These are phyloP conservation scores for Psilocybe tampanensis DNA, from an alignment of 768 basidiomycete species.

Conservation along the genomic window DNA sequence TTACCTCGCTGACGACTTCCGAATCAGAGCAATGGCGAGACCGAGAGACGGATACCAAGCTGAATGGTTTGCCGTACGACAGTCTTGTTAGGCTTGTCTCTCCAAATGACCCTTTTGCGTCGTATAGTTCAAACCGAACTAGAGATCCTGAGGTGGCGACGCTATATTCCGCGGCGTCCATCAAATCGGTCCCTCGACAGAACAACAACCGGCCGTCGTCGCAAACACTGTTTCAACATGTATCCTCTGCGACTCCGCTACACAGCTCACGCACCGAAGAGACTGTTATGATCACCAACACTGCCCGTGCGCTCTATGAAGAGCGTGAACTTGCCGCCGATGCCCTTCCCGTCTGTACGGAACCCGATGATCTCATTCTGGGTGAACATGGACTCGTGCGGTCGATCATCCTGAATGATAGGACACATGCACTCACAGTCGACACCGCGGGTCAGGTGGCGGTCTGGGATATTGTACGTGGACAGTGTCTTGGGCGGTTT, in stretches of 20 bases:
- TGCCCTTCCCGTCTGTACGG: slow-evolving; percentile 55
- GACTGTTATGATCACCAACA: slow-evolving; percentile 35
- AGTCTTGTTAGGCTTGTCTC: slow-evolving; percentile 71
- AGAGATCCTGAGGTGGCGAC: slow-evolving; percentile 83
- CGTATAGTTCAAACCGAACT: slow-evolving; percentile 39
- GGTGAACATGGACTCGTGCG: slow-evolving; percentile 86
- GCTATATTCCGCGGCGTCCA: slow-evolving; percentile 82
- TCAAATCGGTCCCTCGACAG: slow-evolving; percentile 59
- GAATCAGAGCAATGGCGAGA: slow-evolving; percentile 36
- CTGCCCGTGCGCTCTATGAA: slow-evolving; percentile 57
- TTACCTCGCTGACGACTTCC: slow-evolving; percentile 35
- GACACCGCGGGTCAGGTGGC: slow-evolving; percentile 88
- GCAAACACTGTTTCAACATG: slow-evolving; percentile 28
- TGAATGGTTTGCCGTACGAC: slow-evolving; percentile 70
- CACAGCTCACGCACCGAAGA: slow-evolving; percentile 40
- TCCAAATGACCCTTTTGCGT: slow-evolving; percentile 62
- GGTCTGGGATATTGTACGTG: slow-evolving; percentile 90
- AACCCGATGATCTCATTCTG: slow-evolving; percentile 70
- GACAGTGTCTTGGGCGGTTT: slow-evolving; percentile 75
- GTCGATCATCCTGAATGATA: slow-evolving; percentile 81
- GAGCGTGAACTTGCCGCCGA: slow-evolving; percentile 81
- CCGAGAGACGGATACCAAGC: slow-evolving; percentile 34
- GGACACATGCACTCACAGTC: slow-evolving; percentile 87
- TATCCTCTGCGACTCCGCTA: slow-evolving; percentile 23
- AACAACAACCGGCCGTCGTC: slow-evolving; percentile 13